These are phyloP conservation scores for Metschnikowia santaceciliae DNA, from an alignment of 805 yeast species.

Conservation along the genomic window DNA sequence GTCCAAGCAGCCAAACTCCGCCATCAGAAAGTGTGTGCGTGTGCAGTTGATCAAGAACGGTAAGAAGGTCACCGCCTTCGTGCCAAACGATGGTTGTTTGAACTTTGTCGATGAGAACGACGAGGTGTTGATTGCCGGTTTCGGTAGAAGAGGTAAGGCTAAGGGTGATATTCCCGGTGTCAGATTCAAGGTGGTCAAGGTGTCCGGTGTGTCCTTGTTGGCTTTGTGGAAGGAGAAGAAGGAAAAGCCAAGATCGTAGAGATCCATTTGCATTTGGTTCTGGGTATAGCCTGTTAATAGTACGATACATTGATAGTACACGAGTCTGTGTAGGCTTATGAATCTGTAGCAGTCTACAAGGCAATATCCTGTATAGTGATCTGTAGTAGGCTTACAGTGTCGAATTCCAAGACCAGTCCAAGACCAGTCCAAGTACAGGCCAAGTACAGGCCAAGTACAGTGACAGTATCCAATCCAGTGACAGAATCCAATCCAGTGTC, in stretches of 20 bases:
- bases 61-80: constrained; percentile 99
- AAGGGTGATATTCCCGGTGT: constrained; percentile 99
- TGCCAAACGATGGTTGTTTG: constrained; percentile 99
- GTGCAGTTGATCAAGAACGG: constrained; percentile 99
- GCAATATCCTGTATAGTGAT: too few species aligned
- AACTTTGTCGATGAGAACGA: constrained; percentile 99
- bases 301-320: constrained; percentile 13
- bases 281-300: constrained; percentile 18
- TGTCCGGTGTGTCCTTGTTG: constrained; percentile 98
- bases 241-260: constrained; percentile 99
- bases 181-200: constrained; percentile 99
- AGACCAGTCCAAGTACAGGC: too few species aligned
- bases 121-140: constrained; percentile 99
- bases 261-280: constrained; percentile 14
- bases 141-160: constrained; percentile 99
- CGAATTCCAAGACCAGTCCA: too few species aligned
- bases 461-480: too few species aligned
- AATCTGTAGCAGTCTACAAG: too few species aligned
- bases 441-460: too few species aligned
- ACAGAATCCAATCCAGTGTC: too few species aligned
- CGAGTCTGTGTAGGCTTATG: too few species aligned
- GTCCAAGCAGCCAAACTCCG: constrained; percentile 99
- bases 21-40: constrained; percentile 99
- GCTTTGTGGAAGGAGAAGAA: constrained; percentile 99
- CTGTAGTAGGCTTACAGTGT: too few species aligned